These are phyloP conservation scores for Elsinoe fawcettii DNA, from an alignment of 2,329 filamentous ascomycete genomes.

Conservation along the genomic window DNA sequence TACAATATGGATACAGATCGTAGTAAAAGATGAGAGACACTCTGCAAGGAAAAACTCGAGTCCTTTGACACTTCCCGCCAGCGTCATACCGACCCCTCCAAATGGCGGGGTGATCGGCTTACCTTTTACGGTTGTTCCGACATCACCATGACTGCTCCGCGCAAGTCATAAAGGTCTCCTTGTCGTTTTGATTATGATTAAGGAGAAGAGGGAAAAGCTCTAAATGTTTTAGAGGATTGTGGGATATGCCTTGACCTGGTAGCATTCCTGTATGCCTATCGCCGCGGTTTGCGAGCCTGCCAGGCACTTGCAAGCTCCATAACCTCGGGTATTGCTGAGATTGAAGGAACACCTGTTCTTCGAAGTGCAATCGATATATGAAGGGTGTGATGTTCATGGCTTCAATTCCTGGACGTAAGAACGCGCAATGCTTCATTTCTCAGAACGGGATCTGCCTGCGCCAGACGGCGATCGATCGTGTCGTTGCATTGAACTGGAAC, in stretches of 20 bases:
- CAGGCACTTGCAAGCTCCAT: neutral
- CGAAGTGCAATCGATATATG: conserved; percentile 7
- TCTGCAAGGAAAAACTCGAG: neutral
- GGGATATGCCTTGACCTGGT: neutral
- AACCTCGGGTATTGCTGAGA: conserved; percentile 7
- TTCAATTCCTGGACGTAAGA: neutral
- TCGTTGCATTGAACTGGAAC: neutral
- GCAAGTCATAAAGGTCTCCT: neutral
- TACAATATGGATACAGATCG: neutral
- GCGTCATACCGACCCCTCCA: conserved; percentile 14
- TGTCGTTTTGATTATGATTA: too few relatives aligned
- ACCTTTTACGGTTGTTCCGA: neutral
- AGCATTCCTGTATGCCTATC: neutral
- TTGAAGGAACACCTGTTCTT: conserved; percentile 8
- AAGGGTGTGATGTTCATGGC: neutral
- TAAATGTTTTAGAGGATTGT: neutral
- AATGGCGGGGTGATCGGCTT: conserved; percentile 5
- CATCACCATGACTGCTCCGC: neutral
- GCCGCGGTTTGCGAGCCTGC: neutral
- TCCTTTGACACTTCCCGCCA: neutral
- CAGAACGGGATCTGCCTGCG: neutral
- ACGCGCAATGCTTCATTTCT: neutral
- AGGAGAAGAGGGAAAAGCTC: neutral
- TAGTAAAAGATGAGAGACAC: neutral
- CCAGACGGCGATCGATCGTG: neutral